These are phyloP conservation scores for Begonia masoniana DNA, from an alignment of 306 rosid genomes.

Conservation along the genomic window DNA sequence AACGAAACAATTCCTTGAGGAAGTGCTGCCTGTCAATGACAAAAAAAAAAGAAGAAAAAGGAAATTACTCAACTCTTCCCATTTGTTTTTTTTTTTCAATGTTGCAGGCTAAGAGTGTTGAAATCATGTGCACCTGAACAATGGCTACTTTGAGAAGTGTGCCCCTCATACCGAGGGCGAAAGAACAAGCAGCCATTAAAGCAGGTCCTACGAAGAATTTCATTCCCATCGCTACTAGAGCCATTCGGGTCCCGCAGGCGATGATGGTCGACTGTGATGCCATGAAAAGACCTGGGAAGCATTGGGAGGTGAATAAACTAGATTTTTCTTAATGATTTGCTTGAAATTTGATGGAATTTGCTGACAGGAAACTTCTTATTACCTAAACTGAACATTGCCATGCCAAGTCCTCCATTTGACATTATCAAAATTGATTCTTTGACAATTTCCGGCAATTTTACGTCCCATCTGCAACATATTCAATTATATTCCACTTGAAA, in stretches of 20 bases:
- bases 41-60: neutral
- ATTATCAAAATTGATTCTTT: conserved; percentile 45
- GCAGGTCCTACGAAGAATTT: conserved; percentile 78
- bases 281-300: conserved; percentile 50
- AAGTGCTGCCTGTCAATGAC: conserved; percentile 62
- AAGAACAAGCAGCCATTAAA: conserved; percentile 62
- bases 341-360: neutral
- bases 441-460: conserved; percentile 60
- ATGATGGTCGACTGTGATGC: conserved; percentile 58
- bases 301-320: too few relatives aligned
- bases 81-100: too few relatives aligned
- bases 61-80: neutral
- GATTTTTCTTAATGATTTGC: neutral
- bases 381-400: conserved; percentile 99
- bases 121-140: conserved; percentile 43
- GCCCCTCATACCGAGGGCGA: conserved; percentile 47
- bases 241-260: conserved; percentile 55
- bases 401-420: conserved; percentile 82
- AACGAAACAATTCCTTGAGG: conserved; percentile 98
- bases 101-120: neutral
- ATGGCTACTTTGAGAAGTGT: conserved; percentile 54
- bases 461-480: conserved; percentile 57
- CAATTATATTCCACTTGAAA: neutral
- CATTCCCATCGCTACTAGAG: conserved; percentile 53
- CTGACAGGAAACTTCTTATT: conserved; percentile 9